Conservation (phyloP, 1,139 yeast species). For the Hyphopichia wangnamkhiaoensis region DNA sequence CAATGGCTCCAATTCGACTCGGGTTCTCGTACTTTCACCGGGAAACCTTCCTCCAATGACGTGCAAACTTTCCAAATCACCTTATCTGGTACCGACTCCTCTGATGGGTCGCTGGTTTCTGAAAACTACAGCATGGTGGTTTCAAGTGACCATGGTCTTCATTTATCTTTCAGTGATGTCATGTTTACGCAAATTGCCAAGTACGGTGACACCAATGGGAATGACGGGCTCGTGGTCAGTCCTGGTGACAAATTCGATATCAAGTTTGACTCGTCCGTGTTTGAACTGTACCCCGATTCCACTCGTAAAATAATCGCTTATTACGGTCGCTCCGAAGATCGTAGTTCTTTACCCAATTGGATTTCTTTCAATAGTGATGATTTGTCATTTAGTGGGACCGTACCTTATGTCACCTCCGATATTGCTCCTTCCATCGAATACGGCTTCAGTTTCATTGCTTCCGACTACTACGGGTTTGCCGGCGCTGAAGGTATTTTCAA, state of each 20-base stretch:
- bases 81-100: slow-evolving; percentile 64
- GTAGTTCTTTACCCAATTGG: slow-evolving; percentile 94
- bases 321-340: slow-evolving; percentile 78
- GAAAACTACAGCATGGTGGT: slow-evolving; percentile 61
- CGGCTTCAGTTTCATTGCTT: slow-evolving; percentile 73
- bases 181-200: slow-evolving; percentile 53
- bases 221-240: slow-evolving; percentile 66
- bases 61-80: slow-evolving; percentile 49
- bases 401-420: slow-evolving; percentile 80
- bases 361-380: slow-evolving; percentile 61
- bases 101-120: slow-evolving; percentile 44
- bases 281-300: slow-evolving; percentile 46
- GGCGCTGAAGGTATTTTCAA: slow-evolving; percentile 72
- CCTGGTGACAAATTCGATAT: slow-evolving; percentile 70
- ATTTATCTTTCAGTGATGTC: slow-evolving; percentile 33
- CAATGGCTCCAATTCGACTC: slow-evolving; percentile 77
- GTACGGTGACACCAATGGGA: slow-evolving; percentile 71
- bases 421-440: slow-evolving; percentile 85
- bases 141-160: slow-evolving; percentile 55
- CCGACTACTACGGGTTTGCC: slow-evolving; percentile 75
- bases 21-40: slow-evolving; percentile 59
- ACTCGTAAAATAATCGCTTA: slow-evolving; percentile 58
- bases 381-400: slow-evolving; percentile 79
- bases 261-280: slow-evolving; percentile 60
- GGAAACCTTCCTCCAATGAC: slow-evolving; percentile 57